Conservation (phyloP, 2,329 filamentous ascomycete species). For the Celoporthe dispersa region DNA sequence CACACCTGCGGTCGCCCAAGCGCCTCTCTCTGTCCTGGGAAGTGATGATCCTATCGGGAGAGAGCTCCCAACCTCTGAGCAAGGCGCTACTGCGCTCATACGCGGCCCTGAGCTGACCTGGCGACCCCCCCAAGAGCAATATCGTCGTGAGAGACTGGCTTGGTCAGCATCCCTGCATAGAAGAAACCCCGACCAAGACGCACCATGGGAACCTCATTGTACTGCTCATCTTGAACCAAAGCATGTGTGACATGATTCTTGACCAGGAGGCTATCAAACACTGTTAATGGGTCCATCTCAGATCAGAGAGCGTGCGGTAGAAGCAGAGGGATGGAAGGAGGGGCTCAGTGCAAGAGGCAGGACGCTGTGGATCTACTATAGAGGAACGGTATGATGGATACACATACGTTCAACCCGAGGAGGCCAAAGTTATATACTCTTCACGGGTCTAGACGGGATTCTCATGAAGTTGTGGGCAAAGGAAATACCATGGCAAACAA, state of each 20-base stretch:
- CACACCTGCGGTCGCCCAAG: neutral
- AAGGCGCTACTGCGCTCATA: neutral
- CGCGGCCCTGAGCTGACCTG: neutral
- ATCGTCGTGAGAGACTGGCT: neutral
- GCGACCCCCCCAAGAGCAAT: neutral
- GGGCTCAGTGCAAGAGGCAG: neutral
- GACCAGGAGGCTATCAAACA: neutral
- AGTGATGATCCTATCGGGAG: neutral
- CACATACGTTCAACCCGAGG: neutral
- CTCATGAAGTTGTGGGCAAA: neutral
- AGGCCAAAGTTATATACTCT: neutral
- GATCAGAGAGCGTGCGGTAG: no score
- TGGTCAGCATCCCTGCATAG: neutral
- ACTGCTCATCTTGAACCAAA: constrained; percentile 4
- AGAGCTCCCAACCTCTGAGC: neutral
- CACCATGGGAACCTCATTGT: constrained; percentile 8
- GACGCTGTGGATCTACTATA: neutral
- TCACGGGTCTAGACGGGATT: neutral
- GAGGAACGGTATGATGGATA: neutral
- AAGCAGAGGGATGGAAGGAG: neutral
- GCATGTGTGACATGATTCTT: constrained; percentile 11
- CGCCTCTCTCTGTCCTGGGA: neutral
- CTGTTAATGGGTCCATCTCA: neutral
- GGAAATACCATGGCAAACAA: neutral
- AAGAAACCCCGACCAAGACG: neutral